These are phyloP conservation scores for Colletotrichum sidae DNA, from an alignment of 2,329 filamentous ascomycete species.

Conservation along the genomic window DNA sequence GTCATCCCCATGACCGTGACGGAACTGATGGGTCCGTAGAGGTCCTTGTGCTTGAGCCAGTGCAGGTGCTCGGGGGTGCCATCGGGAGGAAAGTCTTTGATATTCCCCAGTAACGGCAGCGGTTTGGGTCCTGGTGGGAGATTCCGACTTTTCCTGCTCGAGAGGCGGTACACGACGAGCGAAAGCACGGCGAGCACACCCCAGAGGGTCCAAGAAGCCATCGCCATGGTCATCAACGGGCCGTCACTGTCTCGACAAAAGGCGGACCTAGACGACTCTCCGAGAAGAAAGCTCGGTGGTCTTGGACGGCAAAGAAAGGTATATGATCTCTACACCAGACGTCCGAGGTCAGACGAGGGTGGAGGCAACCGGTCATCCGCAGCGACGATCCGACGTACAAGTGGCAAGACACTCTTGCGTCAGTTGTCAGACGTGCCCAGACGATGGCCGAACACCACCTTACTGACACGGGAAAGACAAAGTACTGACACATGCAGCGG, in stretches of 20 bases:
- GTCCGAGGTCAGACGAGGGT: too few relatives aligned
- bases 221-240: slow-evolving; percentile 2
- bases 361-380: too few relatives aligned
- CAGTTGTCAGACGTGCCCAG: too few relatives aligned
- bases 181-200: slow-evolving; percentile 13
- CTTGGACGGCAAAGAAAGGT: too few relatives aligned
- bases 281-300: too few relatives aligned
- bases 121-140: slow-evolving; percentile 63
- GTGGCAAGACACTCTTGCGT: too few relatives aligned
- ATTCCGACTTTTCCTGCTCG: background rate
- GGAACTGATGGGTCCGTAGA: slow-evolving; percentile 52
- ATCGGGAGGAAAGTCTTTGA: slow-evolving; percentile 57
- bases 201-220: slow-evolving; percentile 4
- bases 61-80: slow-evolving; percentile 51
- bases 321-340: too few relatives aligned
- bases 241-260: too few relatives aligned
- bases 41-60: slow-evolving; percentile 54
- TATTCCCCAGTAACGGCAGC: slow-evolving; percentile 61
- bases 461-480: background rate
- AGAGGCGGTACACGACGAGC: background rate
- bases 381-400: too few relatives aligned
- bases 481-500: background rate
- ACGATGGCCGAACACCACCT: too few relatives aligned
- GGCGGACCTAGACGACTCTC: too few relatives aligned
- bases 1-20: slow-evolving; percentile 54